A percentile compares a stretch with the other conserved stretches of the same genome.
Conservation (phyloP, 2,329 filamentous ascomycete genomes). For the Fusarium praegraminearum region DNA sequence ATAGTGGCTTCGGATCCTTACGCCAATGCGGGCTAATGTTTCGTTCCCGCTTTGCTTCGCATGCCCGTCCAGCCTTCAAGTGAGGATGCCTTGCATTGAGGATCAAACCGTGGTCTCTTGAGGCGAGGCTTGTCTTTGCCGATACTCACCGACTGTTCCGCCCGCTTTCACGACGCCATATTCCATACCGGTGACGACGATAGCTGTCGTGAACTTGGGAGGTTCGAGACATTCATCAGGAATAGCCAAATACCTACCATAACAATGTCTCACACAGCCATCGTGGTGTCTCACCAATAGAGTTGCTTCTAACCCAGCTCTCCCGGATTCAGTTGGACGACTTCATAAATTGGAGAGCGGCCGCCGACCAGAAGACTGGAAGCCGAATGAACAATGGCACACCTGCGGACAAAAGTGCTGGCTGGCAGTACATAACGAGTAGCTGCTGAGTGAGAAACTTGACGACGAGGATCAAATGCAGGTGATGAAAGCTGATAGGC, state of each 20-base stretch:
- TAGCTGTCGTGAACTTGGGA: constrained; percentile 24
- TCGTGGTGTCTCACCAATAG: constrained; percentile 35
- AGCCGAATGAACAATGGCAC: constrained; percentile 9
- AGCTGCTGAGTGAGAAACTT: constrained; percentile 32
- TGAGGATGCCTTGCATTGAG: constrained; percentile 42
- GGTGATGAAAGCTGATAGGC: constrained; percentile 28
- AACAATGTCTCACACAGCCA: constrained; percentile 39
- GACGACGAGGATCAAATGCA: constrained; percentile 21
- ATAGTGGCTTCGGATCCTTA: constrained; percentile 31
- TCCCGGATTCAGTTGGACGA: constrained; percentile 21
- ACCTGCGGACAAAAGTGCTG: constrained; percentile 22
- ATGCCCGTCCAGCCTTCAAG: constrained; percentile 43
- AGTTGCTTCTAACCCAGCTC: not conserved
- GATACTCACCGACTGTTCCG: constrained; percentile 47
- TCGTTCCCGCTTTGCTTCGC: constrained; percentile 45
- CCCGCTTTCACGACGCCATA: constrained; percentile 24
- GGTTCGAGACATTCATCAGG: constrained; percentile 27
- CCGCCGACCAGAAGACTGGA: constrained; percentile 21
- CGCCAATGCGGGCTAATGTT: constrained; percentile 44
- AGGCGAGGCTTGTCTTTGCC: constrained; percentile 30
- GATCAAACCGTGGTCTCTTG: constrained; percentile 34
- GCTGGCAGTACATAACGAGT: constrained; percentile 36
- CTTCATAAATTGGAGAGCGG: constrained; percentile 3
- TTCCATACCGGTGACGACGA: constrained; percentile 28
- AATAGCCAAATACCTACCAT: constrained; percentile 17